Evolutionary conservation across 441 rosid genomes (phyloP).

Genomic region (Euphorbia celastroides): DNA sequence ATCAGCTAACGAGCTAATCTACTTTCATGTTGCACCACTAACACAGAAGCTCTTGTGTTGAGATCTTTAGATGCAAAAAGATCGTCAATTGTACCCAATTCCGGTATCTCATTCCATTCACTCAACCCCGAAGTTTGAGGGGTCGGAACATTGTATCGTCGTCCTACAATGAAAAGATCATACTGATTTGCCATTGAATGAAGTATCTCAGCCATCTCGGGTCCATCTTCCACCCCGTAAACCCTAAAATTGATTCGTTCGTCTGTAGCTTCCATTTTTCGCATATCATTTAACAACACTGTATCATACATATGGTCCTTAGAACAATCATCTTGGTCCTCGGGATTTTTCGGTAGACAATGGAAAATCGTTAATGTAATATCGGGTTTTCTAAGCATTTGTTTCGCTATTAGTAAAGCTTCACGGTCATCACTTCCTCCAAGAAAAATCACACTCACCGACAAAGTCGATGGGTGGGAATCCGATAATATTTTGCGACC

Average conservation of each 20-base stretch:
- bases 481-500: not conserved
- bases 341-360: not conserved
- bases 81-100: conserved; percentile 4
- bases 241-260: not conserved
- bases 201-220: not conserved
- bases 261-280: not conserved
- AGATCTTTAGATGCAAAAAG: conserved; percentile 7
- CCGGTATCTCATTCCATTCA: conserved; percentile 9
- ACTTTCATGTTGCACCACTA: conserved; percentile 3
- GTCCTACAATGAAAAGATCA: conserved; percentile 3
- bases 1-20: not conserved
- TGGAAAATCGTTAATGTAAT: not conserved
- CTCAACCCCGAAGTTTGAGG: not conserved
- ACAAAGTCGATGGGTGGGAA: not conserved
- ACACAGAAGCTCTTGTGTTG: not conserved
- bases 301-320: not conserved
- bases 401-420: conserved; percentile 12
- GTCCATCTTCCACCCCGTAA: not conserved
- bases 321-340: not conserved
- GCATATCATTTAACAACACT: not conserved
- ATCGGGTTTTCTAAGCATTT: not conserved
- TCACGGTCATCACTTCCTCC: conserved; percentile 16
- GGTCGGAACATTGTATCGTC: not conserved
- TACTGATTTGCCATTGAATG: not conserved
- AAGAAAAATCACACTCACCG: not conserved